phyloP scores from a whole-genome alignment of 176 grass and related monocot genomes.

The Aegilops sharonensis region DNA sequence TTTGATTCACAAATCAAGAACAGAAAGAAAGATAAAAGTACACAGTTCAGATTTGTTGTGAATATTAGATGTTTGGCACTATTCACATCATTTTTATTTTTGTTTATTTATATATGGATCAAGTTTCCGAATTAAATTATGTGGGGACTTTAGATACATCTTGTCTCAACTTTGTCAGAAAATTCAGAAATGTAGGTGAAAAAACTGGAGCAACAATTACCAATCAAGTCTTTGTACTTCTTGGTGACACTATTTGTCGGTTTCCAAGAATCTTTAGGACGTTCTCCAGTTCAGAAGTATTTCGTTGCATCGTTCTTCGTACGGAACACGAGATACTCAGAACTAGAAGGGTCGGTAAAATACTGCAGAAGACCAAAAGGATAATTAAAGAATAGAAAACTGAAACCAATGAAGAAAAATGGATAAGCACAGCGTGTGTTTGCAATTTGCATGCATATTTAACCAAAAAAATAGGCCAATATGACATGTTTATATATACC shows the following conservation, averaged over 20 bases:
- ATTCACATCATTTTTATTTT: neutral
- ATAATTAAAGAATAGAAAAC: neutral
- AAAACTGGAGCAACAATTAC: neutral
- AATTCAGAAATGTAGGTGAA: neutral
- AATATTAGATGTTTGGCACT: neutral
- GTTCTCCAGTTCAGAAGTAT: neutral
- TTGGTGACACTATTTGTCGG: neutral
- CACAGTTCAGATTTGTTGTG: too few species aligned
- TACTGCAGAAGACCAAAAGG: neutral
- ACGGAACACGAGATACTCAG: neutral
- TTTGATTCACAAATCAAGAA: too few species aligned
- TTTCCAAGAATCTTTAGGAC: neutral
- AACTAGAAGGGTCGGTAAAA: neutral
- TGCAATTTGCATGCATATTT: too few species aligned
- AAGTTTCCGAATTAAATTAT: neutral
- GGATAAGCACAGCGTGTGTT: too few species aligned
- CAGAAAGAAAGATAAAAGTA: too few species aligned
- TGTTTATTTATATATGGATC: neutral
- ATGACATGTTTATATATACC: neutral
- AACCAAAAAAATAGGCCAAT: neutral
- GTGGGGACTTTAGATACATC: neutral
- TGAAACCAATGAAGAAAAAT: neutral
- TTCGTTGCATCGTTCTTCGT: neutral
- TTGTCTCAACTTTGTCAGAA: neutral
- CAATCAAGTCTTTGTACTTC: neutral